phyloP scores from a whole-genome alignment of 495 filamentous ascomycete genomes.

The Trichoderma erinaceum region DNA sequence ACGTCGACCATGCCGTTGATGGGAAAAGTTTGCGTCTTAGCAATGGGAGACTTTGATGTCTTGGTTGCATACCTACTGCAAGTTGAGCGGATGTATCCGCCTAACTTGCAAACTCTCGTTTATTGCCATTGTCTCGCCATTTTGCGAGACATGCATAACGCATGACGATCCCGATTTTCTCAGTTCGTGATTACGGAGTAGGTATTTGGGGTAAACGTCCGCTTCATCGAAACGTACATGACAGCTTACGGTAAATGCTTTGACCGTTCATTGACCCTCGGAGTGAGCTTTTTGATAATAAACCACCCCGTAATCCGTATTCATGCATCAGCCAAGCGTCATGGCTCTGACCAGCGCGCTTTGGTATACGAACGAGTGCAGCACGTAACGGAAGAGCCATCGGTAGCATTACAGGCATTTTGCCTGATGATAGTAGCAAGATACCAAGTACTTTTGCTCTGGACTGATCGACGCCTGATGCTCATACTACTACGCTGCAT shows the following conservation, averaged over 20 bases:
- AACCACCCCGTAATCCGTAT: background rate
- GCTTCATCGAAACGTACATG: too few relatives aligned
- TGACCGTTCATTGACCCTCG: background rate
- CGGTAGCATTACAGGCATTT: background rate
- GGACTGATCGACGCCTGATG: slow-evolving; percentile 10
- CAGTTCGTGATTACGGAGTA: background rate
- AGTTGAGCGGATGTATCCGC: background rate
- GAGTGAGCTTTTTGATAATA: background rate
- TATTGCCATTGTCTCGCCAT: background rate
- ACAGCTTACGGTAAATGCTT: too few relatives aligned
- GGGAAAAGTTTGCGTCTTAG: background rate
- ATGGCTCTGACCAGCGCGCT: background rate
- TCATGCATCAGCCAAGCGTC: background rate
- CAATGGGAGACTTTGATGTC: too few relatives aligned
- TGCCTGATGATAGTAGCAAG: background rate
- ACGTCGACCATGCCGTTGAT: background rate
- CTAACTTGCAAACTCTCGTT: background rate
- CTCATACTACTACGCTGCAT: background rate
- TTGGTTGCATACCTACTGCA: background rate
- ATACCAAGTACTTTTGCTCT: background rate
- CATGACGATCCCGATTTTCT: background rate
- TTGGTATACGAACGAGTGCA: background rate
- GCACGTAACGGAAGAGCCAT: background rate
- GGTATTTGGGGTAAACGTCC: too few relatives aligned
- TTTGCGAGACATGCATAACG: background rate